Evolutionary conservation across 2,329 filamentous ascomycete species (phyloP).

Genomic region (Plectosphaerella sp.): DNA sequence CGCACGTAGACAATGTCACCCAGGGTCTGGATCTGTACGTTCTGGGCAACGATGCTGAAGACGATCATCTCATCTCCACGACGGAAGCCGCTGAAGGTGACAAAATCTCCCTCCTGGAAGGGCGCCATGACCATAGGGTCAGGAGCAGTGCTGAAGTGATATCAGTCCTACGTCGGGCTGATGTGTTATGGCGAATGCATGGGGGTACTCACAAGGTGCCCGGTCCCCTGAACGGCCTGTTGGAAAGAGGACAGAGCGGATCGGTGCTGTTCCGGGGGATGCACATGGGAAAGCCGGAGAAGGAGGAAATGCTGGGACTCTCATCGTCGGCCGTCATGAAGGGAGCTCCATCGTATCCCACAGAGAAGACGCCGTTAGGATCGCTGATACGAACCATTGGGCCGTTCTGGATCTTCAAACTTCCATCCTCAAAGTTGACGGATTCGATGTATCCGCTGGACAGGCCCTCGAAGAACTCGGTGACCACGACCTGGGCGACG

Average conservation of each 20-base stretch:
- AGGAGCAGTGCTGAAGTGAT: slow-evolving; percentile 20
- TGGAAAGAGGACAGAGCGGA: slow-evolving; percentile 26
- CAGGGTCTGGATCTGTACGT: slow-evolving; percentile 28
- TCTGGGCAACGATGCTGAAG: slow-evolving; percentile 30
- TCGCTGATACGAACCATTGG: slow-evolving; percentile 34
- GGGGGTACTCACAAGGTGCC: slow-evolving; percentile 25
- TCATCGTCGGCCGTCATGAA: slow-evolving; percentile 43
- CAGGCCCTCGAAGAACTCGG: slow-evolving; percentile 29
- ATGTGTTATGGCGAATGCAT: no score
- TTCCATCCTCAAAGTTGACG: slow-evolving; percentile 24
- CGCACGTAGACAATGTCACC: slow-evolving; percentile 26
- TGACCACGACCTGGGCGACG: slow-evolving; percentile 26
- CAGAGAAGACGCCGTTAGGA: slow-evolving; percentile 38
- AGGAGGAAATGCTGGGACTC: slow-evolving; percentile 41
- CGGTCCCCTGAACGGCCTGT: slow-evolving; percentile 25
- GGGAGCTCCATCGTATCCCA: slow-evolving; percentile 28
- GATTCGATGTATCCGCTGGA: slow-evolving; percentile 29
- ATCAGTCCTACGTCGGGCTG: neutral
- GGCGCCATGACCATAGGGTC: slow-evolving; percentile 30
- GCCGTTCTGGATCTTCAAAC: slow-evolving; percentile 25
- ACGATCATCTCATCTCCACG: slow-evolving; percentile 24
- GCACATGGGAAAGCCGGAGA: slow-evolving; percentile 49
- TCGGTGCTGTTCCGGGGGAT: slow-evolving; percentile 36
- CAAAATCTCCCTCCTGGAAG: slow-evolving; percentile 29
- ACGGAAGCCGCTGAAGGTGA: slow-evolving; percentile 26